Base-by-base conservation (phyloP, 2,329 filamentous ascomycete species). In the Eutypella sp. region DNA sequence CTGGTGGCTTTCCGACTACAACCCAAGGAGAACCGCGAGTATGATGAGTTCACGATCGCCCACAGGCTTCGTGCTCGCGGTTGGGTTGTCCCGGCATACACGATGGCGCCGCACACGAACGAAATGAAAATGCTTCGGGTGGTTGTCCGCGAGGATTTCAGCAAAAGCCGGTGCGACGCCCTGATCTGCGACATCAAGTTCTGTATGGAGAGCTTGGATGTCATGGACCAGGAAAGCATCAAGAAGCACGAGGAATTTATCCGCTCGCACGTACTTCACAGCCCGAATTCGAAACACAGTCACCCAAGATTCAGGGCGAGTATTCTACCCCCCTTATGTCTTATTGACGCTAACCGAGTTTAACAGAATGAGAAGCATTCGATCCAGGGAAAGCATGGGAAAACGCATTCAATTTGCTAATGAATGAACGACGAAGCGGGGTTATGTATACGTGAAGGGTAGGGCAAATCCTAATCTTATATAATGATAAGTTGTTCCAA, bases 1-100 rank as follows among this genome's bases (percentile, higher is more conserved):
- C 81, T 97, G 2, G 92, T 96, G 3, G 92, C 92, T 5, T 95
- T 93, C 75, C 84, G 90, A 45, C 76, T 96, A 5, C 69, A 82
- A 41, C 72, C 78, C 24, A 70, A 75, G 50, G 74, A 78, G 52
- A 79, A 83, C 49, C 73, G 75, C 22, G 67, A 75, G 43, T 89
- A 80, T 57, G 85, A 89, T 59, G 86, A 91, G 66, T 91, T 90
- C 50, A 78, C 85, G 1, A 70, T 90, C 34, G 91, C 92, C 1
- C 90, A 95, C 63, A 86, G 90, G 66, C 79, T 96, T 22, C 85
- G 92, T 42, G 83, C 88, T 53, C 81, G 90, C 27, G 88, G 89
- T 37, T 97, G 92, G 92, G 86, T 96, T 24, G 88, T 96, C 0
- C 92, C 92, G 0, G 92, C 92, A 0, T 97, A 97, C 70, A 97